Evolutionary conservation across 2,329 filamentous ascomycete species (phyloP).

Genomic region (Mycocentrospora acerina): DNA sequence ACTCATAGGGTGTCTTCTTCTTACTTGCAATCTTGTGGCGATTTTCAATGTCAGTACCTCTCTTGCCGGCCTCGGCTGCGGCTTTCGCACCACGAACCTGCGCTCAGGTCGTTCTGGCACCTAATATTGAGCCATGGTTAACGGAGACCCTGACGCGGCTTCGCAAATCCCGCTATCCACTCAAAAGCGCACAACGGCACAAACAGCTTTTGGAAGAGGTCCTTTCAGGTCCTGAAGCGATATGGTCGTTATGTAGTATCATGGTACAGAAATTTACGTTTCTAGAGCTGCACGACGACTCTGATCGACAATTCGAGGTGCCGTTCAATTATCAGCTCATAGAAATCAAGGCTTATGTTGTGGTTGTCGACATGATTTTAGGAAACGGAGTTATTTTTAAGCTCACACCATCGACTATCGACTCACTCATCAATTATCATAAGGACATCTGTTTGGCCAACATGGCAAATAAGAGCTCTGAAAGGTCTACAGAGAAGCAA

Average conservation of each 20-base stretch:
- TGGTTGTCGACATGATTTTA: conserved; percentile 98
- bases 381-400: conserved; percentile 98
- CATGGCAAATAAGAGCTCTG: conserved; percentile 82
- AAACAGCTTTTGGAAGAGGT: conserved; percentile 94
- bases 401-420: conserved; percentile 91
- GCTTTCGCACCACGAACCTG: conserved; percentile 93
- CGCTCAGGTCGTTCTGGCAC: conserved; percentile 90
- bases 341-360: conserved; percentile 94
- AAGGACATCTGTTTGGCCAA: conserved; percentile 92
- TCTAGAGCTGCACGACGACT: conserved; percentile 77
- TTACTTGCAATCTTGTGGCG: too few relatives aligned
- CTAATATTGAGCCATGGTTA: conserved; percentile 93
- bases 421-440: conserved; percentile 90
- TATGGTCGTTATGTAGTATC: conserved; percentile 91
- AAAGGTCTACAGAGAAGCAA: conserved; percentile 94
- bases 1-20: too few relatives aligned
- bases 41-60: conserved; percentile 76
- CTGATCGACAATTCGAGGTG: conserved; percentile 80
- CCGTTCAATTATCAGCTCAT: conserved; percentile 91
- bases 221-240: conserved; percentile 82
- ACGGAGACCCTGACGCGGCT: conserved; percentile 95
- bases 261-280: conserved; percentile 91
- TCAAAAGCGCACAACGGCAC: conserved; percentile 96
- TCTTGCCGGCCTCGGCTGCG: conserved; percentile 91
- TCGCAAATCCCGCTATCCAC: conserved; percentile 91